phyloP scores from a whole-genome alignment of 345 rosid species.

The Erucastrum elatum region DNA sequence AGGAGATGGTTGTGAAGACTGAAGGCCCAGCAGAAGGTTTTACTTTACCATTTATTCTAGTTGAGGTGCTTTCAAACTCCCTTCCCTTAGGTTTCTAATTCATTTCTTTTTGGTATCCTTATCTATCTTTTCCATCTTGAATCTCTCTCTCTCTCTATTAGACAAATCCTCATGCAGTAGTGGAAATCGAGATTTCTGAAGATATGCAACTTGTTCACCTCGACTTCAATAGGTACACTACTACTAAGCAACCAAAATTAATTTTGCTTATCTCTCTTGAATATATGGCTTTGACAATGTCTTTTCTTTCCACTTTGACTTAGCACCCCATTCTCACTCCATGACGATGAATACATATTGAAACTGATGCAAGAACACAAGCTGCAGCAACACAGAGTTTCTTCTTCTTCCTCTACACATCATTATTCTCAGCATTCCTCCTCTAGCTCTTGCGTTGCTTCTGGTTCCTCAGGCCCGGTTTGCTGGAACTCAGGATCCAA shows the following conservation, averaged over 20 bases:
- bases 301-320: neutral
- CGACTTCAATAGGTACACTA: slow-evolving; percentile 50
- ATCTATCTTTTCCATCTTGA: neutral
- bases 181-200: slow-evolving; percentile 57
- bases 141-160: slow-evolving; percentile 10
- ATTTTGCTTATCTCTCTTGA: slow-evolving; percentile 2
- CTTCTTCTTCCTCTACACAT: slow-evolving; percentile 36
- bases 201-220: slow-evolving; percentile 56
- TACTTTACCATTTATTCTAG: slow-evolving; percentile 47
- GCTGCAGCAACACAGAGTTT: slow-evolving; percentile 30
- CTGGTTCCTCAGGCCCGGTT: slow-evolving; percentile 41
- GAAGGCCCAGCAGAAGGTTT: slow-evolving; percentile 41
- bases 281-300: neutral
- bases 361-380: slow-evolving; percentile 43
- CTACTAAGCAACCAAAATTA: too few relatives aligned
- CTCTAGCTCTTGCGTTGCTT: slow-evolving; percentile 45
- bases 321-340: slow-evolving; percentile 47
- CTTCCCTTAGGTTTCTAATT: neutral
- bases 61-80: slow-evolving; percentile 38
- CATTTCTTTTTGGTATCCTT: neutral
- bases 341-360: slow-evolving; percentile 46
- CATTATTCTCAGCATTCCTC: slow-evolving; percentile 37
- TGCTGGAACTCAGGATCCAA: slow-evolving; percentile 42
- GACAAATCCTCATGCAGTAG: slow-evolving; percentile 53
- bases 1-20: slow-evolving; percentile 37